These are phyloP conservation scores for Tetrapisispora taiwanensis DNA, from an alignment of 805 yeast species.

Conservation along the genomic window DNA sequence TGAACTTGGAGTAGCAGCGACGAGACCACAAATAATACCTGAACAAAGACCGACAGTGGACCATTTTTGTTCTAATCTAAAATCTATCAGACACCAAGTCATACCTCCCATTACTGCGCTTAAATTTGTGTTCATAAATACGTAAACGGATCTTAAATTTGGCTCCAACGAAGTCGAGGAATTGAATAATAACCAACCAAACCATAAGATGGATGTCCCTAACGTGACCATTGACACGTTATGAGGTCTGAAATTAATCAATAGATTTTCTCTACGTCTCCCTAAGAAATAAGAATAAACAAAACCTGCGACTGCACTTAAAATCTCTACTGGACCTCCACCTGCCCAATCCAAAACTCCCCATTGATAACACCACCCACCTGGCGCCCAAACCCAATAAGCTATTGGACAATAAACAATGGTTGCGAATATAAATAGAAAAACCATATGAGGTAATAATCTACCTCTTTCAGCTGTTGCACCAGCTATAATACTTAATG, in stretches of 20 bases:
- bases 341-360: constrained; percentile 96
- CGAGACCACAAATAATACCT: constrained; percentile 90
- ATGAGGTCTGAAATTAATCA: constrained; percentile 89
- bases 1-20: constrained; percentile 93
- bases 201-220: constrained; percentile 81
- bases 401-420: constrained; percentile 90
- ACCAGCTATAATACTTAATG: constrained; percentile 84
- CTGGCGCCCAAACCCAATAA: constrained; percentile 88
- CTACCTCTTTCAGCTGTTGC: constrained; percentile 92
- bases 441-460: constrained; percentile 71
- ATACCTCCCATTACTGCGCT: constrained; percentile 86
- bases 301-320: constrained; percentile 84
- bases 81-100: constrained; percentile 87
- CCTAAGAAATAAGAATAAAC: constrained; percentile 77
- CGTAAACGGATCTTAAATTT: constrained; percentile 72
- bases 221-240: constrained; percentile 83
- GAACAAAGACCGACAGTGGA: constrained; percentile 92
- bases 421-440: constrained; percentile 82
- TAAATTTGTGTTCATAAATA: constrained; percentile 84
- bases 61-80: constrained; percentile 80
- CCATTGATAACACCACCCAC: constrained; percentile 90
- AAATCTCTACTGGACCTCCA: constrained; percentile 93
- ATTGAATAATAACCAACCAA: constrained; percentile 95
- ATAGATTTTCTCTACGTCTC: constrained; percentile 58
- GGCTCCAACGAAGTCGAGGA: constrained; percentile 84